Evolutionary conservation across 257 asterid genomes (phyloP).

Genomic region (Orobanche coerulescens): DNA sequence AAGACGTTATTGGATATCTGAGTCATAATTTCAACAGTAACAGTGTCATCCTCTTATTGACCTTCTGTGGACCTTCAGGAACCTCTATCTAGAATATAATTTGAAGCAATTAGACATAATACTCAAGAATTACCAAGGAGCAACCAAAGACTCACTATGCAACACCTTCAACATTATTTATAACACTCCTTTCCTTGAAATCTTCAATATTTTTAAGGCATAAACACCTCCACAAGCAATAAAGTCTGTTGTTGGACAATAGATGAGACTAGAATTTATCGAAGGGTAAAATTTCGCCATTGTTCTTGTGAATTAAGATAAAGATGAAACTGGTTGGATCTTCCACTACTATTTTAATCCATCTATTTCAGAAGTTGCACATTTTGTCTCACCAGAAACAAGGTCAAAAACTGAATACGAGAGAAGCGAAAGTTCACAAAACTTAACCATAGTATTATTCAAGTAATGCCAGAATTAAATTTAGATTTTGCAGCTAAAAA

Average conservation of each 20-base stretch:
- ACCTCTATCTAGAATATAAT: background rate
- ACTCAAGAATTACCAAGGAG: background rate
- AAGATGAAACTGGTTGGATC: background rate
- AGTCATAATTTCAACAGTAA: background rate
- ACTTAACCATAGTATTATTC: background rate
- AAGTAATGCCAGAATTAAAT: background rate
- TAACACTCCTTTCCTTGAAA: background rate
- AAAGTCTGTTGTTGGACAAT: background rate
- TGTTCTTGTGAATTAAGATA: background rate
- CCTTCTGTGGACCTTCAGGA: background rate
- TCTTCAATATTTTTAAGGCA: background rate
- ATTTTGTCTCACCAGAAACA: slow-evolving; percentile 3
- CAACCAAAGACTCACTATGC: background rate
- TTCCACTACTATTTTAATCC: background rate
- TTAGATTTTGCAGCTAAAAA: background rate
- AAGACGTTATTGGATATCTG: background rate
- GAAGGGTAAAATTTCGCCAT: background rate
- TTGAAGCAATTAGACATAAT: background rate
- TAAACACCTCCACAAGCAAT: background rate
- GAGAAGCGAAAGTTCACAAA: background rate
- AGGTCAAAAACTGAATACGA: background rate
- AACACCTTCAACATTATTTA: background rate
- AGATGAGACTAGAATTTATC: background rate
- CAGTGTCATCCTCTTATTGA: background rate
- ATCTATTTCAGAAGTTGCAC: slow-evolving; percentile 1